phyloP scores from a whole-genome alignment of 2,329 filamentous ascomycete genomes.

The Colletotrichum shisoi region DNA sequence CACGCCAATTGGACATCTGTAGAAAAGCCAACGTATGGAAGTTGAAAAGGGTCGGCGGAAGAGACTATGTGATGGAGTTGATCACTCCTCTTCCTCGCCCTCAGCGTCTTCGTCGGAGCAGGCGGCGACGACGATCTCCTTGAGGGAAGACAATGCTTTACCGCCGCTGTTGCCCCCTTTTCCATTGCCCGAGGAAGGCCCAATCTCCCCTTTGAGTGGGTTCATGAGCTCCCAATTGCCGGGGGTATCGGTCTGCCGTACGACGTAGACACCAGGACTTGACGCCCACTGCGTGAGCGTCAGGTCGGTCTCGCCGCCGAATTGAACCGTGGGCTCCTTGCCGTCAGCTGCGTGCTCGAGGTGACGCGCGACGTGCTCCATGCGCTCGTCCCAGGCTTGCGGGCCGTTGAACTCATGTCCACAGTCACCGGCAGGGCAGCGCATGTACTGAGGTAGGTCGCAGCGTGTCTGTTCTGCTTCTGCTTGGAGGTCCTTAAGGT shows the following conservation, averaged over 20 bases:
- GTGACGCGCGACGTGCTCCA: constrained; percentile 88
- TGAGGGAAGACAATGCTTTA: constrained; percentile 14
- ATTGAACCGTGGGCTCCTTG: constrained; percentile 46
- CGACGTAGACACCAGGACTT: constrained; percentile 50
- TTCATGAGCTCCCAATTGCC: constrained; percentile 49
- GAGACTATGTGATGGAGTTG: not conserved
- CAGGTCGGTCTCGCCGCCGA: constrained; percentile 52
- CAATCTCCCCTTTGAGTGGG: constrained; percentile 41
- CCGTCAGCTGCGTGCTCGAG: constrained; percentile 64
- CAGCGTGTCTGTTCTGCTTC: constrained; percentile 70
- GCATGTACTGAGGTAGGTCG: constrained; percentile 65
- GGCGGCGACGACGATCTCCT: constrained; percentile 27
- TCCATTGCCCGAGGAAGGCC: constrained; percentile 36
- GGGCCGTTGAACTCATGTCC: constrained; percentile 64
- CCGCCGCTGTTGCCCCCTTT: constrained; percentile 29
- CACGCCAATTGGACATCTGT: constrained; percentile 2
- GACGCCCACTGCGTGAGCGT: constrained; percentile 55
- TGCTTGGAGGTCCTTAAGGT: constrained; percentile 63
- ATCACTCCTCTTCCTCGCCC: constrained; percentile 37
- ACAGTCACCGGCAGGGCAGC: constrained; percentile 71
- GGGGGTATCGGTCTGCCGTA: constrained; percentile 40
- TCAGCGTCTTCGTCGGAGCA: constrained; percentile 38
- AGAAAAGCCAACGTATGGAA: not conserved
- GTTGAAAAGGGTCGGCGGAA: not conserved
- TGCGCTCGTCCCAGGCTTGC: constrained; percentile 78